These are phyloP conservation scores for Penicillium angulare DNA, from an alignment of 495 filamentous ascomycete genomes.

Conservation along the genomic window DNA sequence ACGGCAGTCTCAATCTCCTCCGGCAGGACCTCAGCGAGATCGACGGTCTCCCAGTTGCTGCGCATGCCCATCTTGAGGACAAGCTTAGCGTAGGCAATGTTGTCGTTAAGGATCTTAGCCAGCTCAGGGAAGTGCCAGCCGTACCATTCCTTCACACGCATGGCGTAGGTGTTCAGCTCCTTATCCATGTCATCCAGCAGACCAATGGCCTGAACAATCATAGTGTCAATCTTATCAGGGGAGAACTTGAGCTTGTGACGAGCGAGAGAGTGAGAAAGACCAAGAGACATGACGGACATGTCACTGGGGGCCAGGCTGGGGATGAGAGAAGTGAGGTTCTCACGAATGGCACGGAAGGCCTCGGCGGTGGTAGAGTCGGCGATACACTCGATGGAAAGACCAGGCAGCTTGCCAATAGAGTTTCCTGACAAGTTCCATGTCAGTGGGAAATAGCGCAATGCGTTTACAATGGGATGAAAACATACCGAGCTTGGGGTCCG, in stretches of 20 bases:
- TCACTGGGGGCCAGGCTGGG: slow-evolving; percentile 83
- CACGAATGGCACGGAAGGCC: slow-evolving; percentile 89
- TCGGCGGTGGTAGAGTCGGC: slow-evolving; percentile 85
- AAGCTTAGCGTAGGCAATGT: slow-evolving; percentile 86
- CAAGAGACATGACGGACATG: slow-evolving; percentile 88
- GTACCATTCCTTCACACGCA: slow-evolving; percentile 99
- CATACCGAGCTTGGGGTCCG: slow-evolving; percentile 87
- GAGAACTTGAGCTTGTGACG: slow-evolving; percentile 99
- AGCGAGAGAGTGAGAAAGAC: slow-evolving; percentile 96
- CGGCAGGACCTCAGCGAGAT: slow-evolving; percentile 89
- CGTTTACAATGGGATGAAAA: slow-evolving; percentile 4
- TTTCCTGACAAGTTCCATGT: slow-evolving; percentile 48
- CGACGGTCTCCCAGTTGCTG: slow-evolving; percentile 65
- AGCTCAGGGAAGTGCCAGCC: slow-evolving; percentile 99
- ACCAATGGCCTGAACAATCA: slow-evolving; percentile 97
- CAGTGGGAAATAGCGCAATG: slow-evolving; percentile 3
- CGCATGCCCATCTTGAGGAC: slow-evolving; percentile 88
- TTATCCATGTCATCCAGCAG: slow-evolving; percentile 97
- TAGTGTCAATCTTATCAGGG: slow-evolving; percentile 97
- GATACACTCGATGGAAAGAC: slow-evolving; percentile 77
- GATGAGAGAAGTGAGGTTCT: slow-evolving; percentile 85
- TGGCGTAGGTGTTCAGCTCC: slow-evolving; percentile 97
- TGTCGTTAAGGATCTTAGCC: slow-evolving; percentile 96
- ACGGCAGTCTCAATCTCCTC: slow-evolving; percentile 93
- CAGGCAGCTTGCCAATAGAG: slow-evolving; percentile 89